Evolutionary conservation across 192 early-diverging fungal genomes (phyloP), one percentile per base, ranked within the genome.

Genomic region (Paraglomus brasilianum): DNA sequence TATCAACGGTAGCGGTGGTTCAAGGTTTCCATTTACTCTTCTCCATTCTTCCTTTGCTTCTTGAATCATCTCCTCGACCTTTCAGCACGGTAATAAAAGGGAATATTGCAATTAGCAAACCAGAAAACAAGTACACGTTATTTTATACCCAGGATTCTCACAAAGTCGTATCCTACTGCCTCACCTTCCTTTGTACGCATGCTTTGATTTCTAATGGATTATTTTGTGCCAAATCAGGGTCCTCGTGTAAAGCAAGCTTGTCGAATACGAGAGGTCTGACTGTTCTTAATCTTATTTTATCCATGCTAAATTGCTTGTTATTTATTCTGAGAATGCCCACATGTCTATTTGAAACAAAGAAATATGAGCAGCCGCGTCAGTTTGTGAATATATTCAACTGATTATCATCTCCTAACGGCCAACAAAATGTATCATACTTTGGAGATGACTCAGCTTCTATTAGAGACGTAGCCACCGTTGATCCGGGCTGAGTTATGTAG

Each of bases 261-360:
- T 83, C 79, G 65, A 95, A 90, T 17, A 92, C 76, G 68, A 98
- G 94, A 6, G 96, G 96, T 5, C 96, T 83, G n/a, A 96, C 92
- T 21, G 86, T 88, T 41, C 81, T 81, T 1, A 98, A 79, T 6
- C 83, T 77, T 15, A 96, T 79, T 58, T 91, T 91, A 40, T 93
- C 81, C 11, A 96, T 38, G 9, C 83, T 79, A 68, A 92, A 96
- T 45, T 87, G 77, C 2, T 79, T 63, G 62, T 82, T 77, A 17
- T 78, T 83, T n/a, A 98, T 86, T 38, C 79, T 79, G 19, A 98
- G 71, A 41, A 82, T 71, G 5, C 72, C 81, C 13, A 84, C 73
- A 50, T 79, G 82, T 68, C 76, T 79, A 3, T 71, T 70, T 48
- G 63, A 10, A 53, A n/a, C 7, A 21, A 22, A 53, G n/a, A n/a